Evolutionary conservation across 345 rosid genomes (phyloP).

Genomic region (Sisymbrium altissimum): DNA sequence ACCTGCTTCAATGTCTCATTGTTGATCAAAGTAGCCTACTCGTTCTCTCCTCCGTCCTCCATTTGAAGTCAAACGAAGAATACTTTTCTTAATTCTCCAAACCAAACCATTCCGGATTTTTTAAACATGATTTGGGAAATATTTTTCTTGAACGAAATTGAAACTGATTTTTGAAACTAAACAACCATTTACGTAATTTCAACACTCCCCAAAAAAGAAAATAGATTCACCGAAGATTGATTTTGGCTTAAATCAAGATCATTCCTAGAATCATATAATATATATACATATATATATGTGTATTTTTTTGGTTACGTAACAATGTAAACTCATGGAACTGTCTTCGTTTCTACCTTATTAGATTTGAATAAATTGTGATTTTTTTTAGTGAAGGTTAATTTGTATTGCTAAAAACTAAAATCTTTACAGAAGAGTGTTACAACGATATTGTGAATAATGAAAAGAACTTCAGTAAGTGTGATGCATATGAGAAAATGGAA

Average conservation of each 20-base stretch:
- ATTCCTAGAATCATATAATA: no score
- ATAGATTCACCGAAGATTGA: neutral
- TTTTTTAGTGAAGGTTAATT: neutral
- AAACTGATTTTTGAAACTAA: no score
- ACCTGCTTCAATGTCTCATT: constrained; percentile 34
- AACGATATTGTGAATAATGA: neutral
- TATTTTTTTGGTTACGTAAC: neutral
- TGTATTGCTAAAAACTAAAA: neutral
- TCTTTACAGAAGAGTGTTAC: neutral
- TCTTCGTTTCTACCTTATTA: neutral
- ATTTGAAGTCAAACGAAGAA: constrained; percentile 28
- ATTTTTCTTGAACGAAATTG: neutral
- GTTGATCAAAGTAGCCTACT: constrained; percentile 26
- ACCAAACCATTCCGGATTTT: neutral
- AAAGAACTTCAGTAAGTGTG: neutral
- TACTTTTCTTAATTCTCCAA: neutral
- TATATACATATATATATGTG: neutral
- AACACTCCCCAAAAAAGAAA: neutral
- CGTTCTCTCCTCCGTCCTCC: constrained; percentile 17
- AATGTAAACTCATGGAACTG: neutral
- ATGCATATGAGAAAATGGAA: no score
- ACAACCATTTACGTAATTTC: no score
- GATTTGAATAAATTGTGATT: neutral
- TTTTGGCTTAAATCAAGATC: neutral
- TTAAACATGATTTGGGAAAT: neutral